A percentile compares a stretch with the other conserved stretches of the same genome.
These are phyloP conservation scores for Chlorella sp. DNA, from an alignment of 139 green algal species.

Conservation along the genomic window DNA sequence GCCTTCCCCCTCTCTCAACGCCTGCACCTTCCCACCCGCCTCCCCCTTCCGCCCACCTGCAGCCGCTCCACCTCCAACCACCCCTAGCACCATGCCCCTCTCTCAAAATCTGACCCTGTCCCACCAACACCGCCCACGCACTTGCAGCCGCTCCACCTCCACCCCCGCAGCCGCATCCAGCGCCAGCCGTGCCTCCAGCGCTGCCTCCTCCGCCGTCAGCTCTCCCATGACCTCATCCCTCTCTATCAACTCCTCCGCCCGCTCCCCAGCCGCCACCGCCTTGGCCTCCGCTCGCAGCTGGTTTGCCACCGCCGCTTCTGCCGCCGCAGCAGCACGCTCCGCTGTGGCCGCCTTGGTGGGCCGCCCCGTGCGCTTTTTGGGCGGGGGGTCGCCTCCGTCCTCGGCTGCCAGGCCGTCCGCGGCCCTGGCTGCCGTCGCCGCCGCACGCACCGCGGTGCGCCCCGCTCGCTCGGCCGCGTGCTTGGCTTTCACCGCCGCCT, in stretches of 20 bases:
- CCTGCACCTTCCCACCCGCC: background rate
- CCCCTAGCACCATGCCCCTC: too few relatives aligned
- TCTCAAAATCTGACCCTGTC: too few relatives aligned
- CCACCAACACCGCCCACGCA: background rate
- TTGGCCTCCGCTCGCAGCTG: background rate
- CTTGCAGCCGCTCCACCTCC: constrained; percentile 16
- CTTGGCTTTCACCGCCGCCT: background rate
- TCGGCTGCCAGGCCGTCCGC: background rate
- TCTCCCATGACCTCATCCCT: background rate
- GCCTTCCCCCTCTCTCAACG: background rate
- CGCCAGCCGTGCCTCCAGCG: background rate
- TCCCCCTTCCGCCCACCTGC: background rate
- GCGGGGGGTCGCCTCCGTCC: background rate
- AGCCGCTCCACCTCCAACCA: background rate
- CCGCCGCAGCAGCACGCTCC: background rate
- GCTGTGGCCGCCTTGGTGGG: background rate
- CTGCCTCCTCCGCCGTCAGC: background rate
- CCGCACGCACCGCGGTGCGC: background rate
- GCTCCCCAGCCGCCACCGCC: background rate
- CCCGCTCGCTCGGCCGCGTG: background rate
- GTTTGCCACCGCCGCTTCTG: too few relatives aligned
- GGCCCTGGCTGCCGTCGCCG: background rate
- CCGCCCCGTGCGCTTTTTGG: background rate
- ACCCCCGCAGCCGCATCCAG: constrained; percentile 8
- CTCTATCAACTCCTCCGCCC: background rate